Percentiles rank a stretch among this genome's conserved stretches.
Conservation (phyloP, 371 early-diverging fungal species). For the Basidiobolus meristosporus region DNA sequence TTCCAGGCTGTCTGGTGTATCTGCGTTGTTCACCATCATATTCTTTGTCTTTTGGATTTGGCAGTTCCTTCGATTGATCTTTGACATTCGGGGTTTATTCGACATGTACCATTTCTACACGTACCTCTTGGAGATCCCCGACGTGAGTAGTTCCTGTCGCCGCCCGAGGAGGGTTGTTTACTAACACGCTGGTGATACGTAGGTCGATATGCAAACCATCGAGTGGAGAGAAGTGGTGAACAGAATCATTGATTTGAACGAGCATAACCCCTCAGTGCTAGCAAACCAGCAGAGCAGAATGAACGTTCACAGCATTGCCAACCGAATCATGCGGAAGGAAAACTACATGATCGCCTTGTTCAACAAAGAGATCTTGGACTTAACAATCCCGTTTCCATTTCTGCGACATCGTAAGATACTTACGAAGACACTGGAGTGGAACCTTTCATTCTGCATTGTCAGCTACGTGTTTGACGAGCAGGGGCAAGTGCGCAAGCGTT, state of each 20-base stretch:
- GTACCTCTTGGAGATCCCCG: conserved; percentile 59
- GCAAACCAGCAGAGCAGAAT: conserved; percentile 26
- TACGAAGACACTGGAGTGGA: conserved; percentile 66
- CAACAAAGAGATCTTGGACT: conserved; percentile 74
- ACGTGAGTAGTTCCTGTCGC: conserved; percentile 20
- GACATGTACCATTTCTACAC: conserved; percentile 77
- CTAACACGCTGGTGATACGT: not conserved
- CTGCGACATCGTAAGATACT: conserved; percentile 10
- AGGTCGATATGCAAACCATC: conserved; percentile 59
- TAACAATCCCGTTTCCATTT: conserved; percentile 42
- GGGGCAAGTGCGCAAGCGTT: conserved; percentile 62
- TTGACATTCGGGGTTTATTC: conserved; percentile 45
- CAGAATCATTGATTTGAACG: conserved; percentile 44
- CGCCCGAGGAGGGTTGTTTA: not conserved
- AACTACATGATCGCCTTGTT: conserved; percentile 91
- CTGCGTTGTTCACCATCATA: conserved; percentile 21
- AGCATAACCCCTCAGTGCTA: conserved; percentile 38
- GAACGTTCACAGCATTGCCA: conserved; percentile 73
- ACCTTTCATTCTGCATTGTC: conserved; percentile 62
- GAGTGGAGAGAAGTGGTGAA: conserved; percentile 58
- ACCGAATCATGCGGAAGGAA: conserved; percentile 90
- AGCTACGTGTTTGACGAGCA: conserved; percentile 71
- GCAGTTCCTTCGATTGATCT: conserved; percentile 39
- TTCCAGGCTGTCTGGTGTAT: conserved; percentile 16
- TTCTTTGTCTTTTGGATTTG: conserved; percentile 55